Conservation (phyloP, 805 yeast genomes). For the Blastobotrys attinorum region DNA sequence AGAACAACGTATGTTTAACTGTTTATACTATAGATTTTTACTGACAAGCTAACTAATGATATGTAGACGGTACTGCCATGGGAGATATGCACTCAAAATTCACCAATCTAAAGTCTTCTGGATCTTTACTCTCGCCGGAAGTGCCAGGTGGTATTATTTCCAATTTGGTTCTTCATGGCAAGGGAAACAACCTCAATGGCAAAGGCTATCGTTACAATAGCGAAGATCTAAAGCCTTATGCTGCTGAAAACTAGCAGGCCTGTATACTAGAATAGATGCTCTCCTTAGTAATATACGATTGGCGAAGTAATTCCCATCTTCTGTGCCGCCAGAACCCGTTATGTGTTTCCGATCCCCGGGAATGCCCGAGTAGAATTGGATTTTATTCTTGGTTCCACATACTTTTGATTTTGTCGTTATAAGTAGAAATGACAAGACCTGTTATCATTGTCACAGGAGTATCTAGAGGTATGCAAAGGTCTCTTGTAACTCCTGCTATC, state of each 20-base stretch:
- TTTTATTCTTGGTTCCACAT: no score
- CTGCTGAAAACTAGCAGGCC: no score
- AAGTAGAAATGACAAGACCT: background rate
- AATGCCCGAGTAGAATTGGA: no score
- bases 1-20: slow-evolving; percentile 35
- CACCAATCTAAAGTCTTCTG: slow-evolving; percentile 48
- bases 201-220: slow-evolving; percentile 48
- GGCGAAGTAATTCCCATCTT: no score
- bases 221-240: background rate
- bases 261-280: no score
- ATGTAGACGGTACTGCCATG: slow-evolving; percentile 48
- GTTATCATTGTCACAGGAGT: slow-evolving; percentile 31
- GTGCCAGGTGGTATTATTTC: slow-evolving; percentile 69
- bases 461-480: slow-evolving; percentile 27
- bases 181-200: slow-evolving; percentile 55
- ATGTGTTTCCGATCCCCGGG: no score
- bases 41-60: background rate
- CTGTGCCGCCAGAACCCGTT: no score
- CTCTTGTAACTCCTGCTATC: no score
- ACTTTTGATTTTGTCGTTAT: no score
- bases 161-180: slow-evolving; percentile 54
- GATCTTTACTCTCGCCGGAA: slow-evolving; percentile 55
- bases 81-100: slow-evolving; percentile 53
- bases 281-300: no score
- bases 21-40: no score